Percentiles rank a stretch among this genome's conserved stretches.
phyloP scores from a whole-genome alignment of 2,329 filamentous ascomycete genomes.

The Chrysosporium queenslandicum region DNA sequence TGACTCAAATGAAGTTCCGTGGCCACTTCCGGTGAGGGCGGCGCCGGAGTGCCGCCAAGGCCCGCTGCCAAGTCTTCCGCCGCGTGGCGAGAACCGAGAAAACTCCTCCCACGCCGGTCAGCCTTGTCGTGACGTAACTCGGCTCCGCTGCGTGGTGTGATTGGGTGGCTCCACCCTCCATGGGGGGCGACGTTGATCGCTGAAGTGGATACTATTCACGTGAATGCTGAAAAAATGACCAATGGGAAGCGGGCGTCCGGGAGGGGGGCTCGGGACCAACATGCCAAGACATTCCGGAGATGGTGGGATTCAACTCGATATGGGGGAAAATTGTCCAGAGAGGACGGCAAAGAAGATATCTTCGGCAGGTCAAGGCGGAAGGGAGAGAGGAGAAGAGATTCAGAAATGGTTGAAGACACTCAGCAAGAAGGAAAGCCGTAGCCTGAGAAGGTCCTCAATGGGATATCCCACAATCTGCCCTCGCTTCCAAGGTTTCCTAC shows the following conservation, averaged over 20 bases:
- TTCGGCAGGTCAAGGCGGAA: too few relatives aligned
- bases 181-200: background rate
- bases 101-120: background rate
- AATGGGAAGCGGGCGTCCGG: constrained; percentile 2
- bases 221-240: background rate
- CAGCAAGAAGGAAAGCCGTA: too few relatives aligned
- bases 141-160: background rate
- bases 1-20: too few relatives aligned
- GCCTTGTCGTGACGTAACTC: constrained; percentile 3
- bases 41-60: constrained; percentile 3
- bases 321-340: background rate
- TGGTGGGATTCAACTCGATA: background rate
- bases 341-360: too few relatives aligned
- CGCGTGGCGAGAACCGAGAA: constrained; percentile 4
- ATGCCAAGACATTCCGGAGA: constrained; percentile 13
- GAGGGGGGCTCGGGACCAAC: background rate
- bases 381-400: too few relatives aligned
- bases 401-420: too few relatives aligned
- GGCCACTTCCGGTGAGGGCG: background rate
- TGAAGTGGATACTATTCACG: constrained; percentile 8
- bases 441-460: too few relatives aligned
- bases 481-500: background rate
- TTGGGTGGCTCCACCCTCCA: background rate
- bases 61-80: constrained; percentile 8
- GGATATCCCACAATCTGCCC: background rate